Evolutionary conservation across 1,284 basidiomycete species (phyloP), one percentile per base, ranked within the genome.

Genomic region (Papiliotrema fonsecae): DNA sequence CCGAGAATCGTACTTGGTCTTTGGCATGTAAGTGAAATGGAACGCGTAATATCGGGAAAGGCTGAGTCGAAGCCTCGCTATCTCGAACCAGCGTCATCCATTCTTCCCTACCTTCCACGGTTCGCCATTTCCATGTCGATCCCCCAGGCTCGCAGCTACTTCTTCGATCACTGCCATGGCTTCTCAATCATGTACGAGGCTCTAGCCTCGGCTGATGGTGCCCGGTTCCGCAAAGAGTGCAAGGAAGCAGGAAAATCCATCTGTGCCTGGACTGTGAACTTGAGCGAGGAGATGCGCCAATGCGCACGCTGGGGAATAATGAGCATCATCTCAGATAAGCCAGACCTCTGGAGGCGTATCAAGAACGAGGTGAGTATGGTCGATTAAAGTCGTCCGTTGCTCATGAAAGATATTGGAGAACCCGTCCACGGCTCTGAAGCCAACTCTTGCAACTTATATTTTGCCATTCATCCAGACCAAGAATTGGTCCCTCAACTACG

Each of bases 251-350:
- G 86, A 21, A 99, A 99, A 80, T 81, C 81, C 62, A 64, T 97
- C 40, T 85, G 92, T 81, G 89, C 93, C 11, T 98, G 96, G 96
- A 98, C 94, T 0, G 93, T 97, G 26, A 98, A 97, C 69, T 81
- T 86, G 41, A 82, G 84, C 10, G 82, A 83, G 52, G 85, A 94
- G 69, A 97, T 98, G 93, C 86, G 94, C 77, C 88, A 97, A 81
- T 90, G 89, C 52, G 86, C 87, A 18, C 78, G 90, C 57, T 97
- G 92, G 94, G 88, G 83, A 52, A 87, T 89, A 19, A 82, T 86
- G 63, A 90, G 84, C 10, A 87, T 98, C 58, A 80, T 98, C 55
- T 94, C 91, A 4, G 94, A 98, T 62, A 75, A 75, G 48, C 71
- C 71, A 11, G 68, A 58, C 28, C 45, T 63, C 10, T 72, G 69